Evolutionary conservation across 2,329 filamentous ascomycete species (phyloP).

Genomic region (Triangularia verruculosa): DNA sequence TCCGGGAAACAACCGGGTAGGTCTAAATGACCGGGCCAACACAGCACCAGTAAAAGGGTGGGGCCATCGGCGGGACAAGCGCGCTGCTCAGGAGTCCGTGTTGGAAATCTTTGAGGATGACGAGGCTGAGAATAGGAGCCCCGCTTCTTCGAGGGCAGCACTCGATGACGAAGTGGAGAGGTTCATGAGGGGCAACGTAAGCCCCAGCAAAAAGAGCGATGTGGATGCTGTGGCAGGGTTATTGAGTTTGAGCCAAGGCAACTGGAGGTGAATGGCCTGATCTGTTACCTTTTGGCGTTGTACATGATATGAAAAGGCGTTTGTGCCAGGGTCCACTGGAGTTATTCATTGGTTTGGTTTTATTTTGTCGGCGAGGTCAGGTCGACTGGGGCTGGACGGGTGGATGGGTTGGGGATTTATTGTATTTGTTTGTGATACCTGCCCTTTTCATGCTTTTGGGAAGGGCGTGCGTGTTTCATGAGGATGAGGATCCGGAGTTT

Average conservation of each 20-base stretch:
- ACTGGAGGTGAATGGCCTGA: slow-evolving; percentile 63
- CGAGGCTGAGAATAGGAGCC: slow-evolving; percentile 27
- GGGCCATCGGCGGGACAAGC: slow-evolving; percentile 25
- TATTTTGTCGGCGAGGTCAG: neutral
- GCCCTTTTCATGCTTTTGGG: neutral
- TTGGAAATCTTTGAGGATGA: slow-evolving; percentile 46
- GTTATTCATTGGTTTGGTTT: neutral
- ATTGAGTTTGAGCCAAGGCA: slow-evolving; percentile 85
- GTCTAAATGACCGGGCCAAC: slow-evolving; percentile 34
- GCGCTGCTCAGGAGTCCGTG: slow-evolving; percentile 26
- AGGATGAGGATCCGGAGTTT: neutral
- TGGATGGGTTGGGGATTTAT: neutral
- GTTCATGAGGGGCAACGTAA: slow-evolving; percentile 68
- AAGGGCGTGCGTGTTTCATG: neutral
- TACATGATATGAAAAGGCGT: neutral
- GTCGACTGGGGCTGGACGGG: neutral
- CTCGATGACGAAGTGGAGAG: slow-evolving; percentile 63
- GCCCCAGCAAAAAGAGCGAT: slow-evolving; percentile 72
- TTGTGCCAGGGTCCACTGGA: neutral
- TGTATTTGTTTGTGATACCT: slow-evolving; percentile 1
- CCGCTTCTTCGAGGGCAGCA: slow-evolving; percentile 7
- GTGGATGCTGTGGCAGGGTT: slow-evolving; percentile 88
- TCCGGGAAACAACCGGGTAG: slow-evolving; percentile 40
- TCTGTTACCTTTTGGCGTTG: neutral
- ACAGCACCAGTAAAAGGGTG: slow-evolving; percentile 23